Base-by-base conservation (phyloP, 2,329 filamentous ascomycete genomes). In the Fusarium pininemorale region DNA sequence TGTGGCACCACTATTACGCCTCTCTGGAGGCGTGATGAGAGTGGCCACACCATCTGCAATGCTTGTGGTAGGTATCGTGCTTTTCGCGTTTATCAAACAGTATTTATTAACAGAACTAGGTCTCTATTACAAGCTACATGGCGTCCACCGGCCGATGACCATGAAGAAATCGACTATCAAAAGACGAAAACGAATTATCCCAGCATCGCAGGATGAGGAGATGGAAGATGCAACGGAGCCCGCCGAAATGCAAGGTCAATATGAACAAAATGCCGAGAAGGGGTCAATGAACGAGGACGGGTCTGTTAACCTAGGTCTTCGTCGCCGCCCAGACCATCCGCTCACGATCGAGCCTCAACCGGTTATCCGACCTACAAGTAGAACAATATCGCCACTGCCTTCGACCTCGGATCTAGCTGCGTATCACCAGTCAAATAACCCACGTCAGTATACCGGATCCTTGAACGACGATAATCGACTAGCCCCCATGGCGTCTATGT, bases 151-250 rank as follows among this genome's bases (percentile, higher is more conserved):
- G 47, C 96, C 96, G 0, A 94, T 96, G 10, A 94, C 94, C n/a
- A 98, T 99, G 96, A 99, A 98, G 83, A 98, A 98, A 82, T 93
- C 94, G 7, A 93, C 97, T 32, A 99, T 99, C 82, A 98, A 99
- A 83, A 90, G 96, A 71, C 89, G 96, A 69, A 98, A 98, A 87
- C 92, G 96, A 66, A 95, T 98, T 11, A 95, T 98, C 48, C 95
- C 96, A 24, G 94, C 93, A 24, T 85, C 90, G 32, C 85, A 88
- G 55, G 87, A 86, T 77, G 84, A 85, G 38, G 83, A 87, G 55
- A 81, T 84, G 51, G 84, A 87, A 41, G 89, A 90, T 38, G 85
- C 82, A 12, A 83, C 85, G 18, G 85, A 87, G 24, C 84, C 85
- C 7, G 83, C 84, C 24, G 81, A 82, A 41, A 82, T 80, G 13